Conservation (phyloP, 2,329 filamentous ascomycete genomes). For the Phialophora verrucosa region DNA sequence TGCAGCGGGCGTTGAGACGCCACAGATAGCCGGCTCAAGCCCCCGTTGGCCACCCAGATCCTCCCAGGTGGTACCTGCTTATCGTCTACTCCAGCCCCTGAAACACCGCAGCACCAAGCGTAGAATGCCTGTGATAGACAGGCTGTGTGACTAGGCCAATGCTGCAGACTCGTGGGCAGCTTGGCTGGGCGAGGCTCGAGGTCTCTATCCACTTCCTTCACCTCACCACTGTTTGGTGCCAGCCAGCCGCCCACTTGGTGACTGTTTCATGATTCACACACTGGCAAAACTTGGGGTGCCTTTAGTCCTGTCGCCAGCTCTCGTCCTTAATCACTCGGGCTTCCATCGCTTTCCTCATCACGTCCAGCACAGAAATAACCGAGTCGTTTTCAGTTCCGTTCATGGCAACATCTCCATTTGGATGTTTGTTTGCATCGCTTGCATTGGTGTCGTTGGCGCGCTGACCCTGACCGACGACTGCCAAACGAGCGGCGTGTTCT, state of each 20-base stretch:
- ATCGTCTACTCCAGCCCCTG: conserved; percentile 21
- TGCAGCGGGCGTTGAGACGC: conserved; percentile 15
- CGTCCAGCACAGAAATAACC: conserved; percentile 29
- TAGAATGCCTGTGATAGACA: conserved; percentile 15
- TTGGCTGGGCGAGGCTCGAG: not conserved
- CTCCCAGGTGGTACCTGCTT: conserved; percentile 4
- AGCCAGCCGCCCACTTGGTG: conserved; percentile 31
- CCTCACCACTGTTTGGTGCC: conserved; percentile 33
- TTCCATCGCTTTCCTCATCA: conserved; percentile 37
- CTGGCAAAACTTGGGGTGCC: conserved; percentile 31
- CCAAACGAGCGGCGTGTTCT: conserved; percentile 66
- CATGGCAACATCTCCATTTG: conserved; percentile 35
- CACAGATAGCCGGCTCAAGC: conserved; percentile 17
- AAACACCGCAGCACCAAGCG: conserved; percentile 2
- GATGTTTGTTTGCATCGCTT: conserved; percentile 26
- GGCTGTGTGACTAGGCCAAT: not conserved
- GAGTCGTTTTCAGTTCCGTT: conserved; percentile 23
- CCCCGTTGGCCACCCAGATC: conserved; percentile 16
- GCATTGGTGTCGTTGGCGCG: conserved; percentile 27
- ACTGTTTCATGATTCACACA: conserved; percentile 35
- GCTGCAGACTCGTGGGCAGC: not conserved
- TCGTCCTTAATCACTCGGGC: conserved; percentile 37
- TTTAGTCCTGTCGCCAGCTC: conserved; percentile 33
- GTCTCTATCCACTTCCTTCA: conserved; percentile 19
- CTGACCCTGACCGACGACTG: conserved; percentile 60